Evolutionary conservation across 1,284 basidiomycete species (phyloP).

Genomic region (Ustilago bromivora): DNA sequence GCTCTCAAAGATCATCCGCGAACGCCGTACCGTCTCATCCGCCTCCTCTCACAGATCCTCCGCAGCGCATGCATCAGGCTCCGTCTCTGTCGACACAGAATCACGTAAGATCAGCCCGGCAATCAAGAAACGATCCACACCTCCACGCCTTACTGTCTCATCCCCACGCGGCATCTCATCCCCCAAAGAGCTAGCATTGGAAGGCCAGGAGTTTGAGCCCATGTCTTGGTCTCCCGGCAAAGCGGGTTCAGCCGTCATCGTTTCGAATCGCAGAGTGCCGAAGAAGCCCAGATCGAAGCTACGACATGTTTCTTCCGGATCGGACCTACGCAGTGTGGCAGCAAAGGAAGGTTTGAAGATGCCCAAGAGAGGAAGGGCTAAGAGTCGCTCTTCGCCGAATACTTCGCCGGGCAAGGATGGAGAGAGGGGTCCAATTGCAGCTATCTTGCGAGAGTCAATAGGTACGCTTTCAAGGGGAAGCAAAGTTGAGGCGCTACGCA

Average conservation of each 20-base stretch:
- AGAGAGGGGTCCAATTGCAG: slow-evolving; percentile 12
- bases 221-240: slow-evolving; percentile 38
- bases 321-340: slow-evolving; percentile 17
- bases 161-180: slow-evolving; percentile 51
- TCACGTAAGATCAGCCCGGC: slow-evolving; percentile 30
- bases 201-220: slow-evolving; percentile 47
- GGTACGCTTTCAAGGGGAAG: slow-evolving; percentile 17
- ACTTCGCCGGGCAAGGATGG: slow-evolving; percentile 10
- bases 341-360: slow-evolving; percentile 23
- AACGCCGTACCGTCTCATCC: slow-evolving; percentile 21
- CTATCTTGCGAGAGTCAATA: slow-evolving; percentile 15
- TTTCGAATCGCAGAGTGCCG: slow-evolving; percentile 32
- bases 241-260: slow-evolving; percentile 15
- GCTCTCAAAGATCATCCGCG: slow-evolving; percentile 43
- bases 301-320: slow-evolving; percentile 22
- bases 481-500: slow-evolving; percentile 17
- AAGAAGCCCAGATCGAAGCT: slow-evolving; percentile 35
- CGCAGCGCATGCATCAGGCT: not conserved
- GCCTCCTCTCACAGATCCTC: not conserved
- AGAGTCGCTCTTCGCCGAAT: not conserved
- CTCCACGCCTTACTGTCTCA: slow-evolving; percentile 46
- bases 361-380: slow-evolving; percentile 20
- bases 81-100: slow-evolving; percentile 14
- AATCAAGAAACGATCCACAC: slow-evolving; percentile 29
- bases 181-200: slow-evolving; percentile 43